Evolutionary conservation across 2,329 filamentous ascomycete genomes (phyloP), one percentile per base, ranked within the genome.

Genomic region (Verticillium dahliae): DNA sequence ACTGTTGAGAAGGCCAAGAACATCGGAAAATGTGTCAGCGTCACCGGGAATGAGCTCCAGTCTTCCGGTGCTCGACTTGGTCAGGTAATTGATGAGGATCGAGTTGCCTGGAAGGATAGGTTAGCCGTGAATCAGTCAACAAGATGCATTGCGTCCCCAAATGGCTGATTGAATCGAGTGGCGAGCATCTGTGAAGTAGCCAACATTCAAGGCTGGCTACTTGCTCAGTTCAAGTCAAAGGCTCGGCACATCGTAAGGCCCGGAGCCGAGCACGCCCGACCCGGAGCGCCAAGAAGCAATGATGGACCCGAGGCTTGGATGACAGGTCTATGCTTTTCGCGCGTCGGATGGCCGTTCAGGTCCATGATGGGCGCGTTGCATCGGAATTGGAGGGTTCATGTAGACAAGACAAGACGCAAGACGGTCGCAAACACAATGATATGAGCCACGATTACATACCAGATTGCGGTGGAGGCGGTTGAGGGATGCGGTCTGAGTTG

Each of bases 1-100:
- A 68, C 92, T 88, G 70, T 84, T 83, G 62, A 96, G 85, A 64
- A 93, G 81, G 50, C 84, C 80, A 56, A 95, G 76, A 60, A 95
- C 85, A 67, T 90, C 88, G 13, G 85, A 83, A 69, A 96, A 89
- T 11, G 85, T 89, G 69, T 93, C 90, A 61, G 72, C 69, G 62
- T 85, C 82, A 39, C 80, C 81, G 60, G 83, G 80, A 56, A 86
- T 75, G 54, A 86, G 74, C 59, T 73, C 76, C 50, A 86, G 72
- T 61, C 76, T 80, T 27, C 77, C 74, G n/a, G 71, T 57, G 57
- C 73, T 77, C 18, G 76, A 72, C 62, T 75, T 79, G 14, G 79
- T 75, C 50, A 85, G 70, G 69, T 85, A 86, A 64, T 85, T 85
- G 69, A 86, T 84, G 57, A 77, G 75, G 37, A 61, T 63, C n/a